These are phyloP conservation scores for Chalara sp. DNA, from an alignment of 2,329 filamentous ascomycete species.

Conservation along the genomic window DNA sequence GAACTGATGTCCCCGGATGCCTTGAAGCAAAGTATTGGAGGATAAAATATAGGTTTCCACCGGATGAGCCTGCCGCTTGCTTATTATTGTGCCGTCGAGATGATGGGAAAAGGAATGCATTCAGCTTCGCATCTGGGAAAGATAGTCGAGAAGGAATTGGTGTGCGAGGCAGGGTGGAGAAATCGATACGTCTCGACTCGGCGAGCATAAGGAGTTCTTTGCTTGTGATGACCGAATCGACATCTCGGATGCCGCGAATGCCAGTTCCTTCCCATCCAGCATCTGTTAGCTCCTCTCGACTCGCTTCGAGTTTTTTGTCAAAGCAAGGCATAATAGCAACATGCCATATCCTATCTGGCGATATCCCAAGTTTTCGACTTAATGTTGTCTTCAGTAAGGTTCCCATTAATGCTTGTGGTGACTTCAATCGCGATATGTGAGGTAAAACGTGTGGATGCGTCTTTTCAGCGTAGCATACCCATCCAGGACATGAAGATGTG, in stretches of 20 bases:
- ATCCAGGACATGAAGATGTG: slow-evolving; percentile 88
- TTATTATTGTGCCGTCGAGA: slow-evolving; percentile 36
- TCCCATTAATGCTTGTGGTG: slow-evolving; percentile 85
- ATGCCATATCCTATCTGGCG: slow-evolving; percentile 84
- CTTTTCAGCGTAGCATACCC: slow-evolving; percentile 99
- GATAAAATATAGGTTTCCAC: slow-evolving; percentile 82
- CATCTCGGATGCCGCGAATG: slow-evolving; percentile 65
- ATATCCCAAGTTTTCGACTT: slow-evolving; percentile 62
- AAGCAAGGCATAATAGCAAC: slow-evolving; percentile 97
- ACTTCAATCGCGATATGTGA: slow-evolving; percentile 86
- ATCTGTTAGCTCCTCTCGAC: slow-evolving; percentile 84
- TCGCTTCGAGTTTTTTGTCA: slow-evolving; percentile 97
- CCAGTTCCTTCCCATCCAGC: slow-evolving; percentile 57
- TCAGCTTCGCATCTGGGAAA: slow-evolving; percentile 69
- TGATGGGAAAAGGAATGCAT: slow-evolving; percentile 69
- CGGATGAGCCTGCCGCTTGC: slow-evolving; percentile 67
- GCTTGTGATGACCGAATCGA: slow-evolving; percentile 96
- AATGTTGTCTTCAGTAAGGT: slow-evolving; percentile 85
- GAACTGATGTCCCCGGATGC: slow-evolving; percentile 65
- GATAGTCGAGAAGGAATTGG: slow-evolving; percentile 42
- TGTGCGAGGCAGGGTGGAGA: slow-evolving; percentile 62
- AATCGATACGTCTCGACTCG: slow-evolving; percentile 69
- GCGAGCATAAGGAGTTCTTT: slow-evolving; percentile 90
- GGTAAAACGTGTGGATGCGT: slow-evolving; percentile 91
- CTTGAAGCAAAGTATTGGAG: slow-evolving; percentile 66